Percentiles rank a stretch among this genome's conserved stretches.
Conservation (phyloP, 176 grass and related monocot genomes). For the Eragrostis curvula region DNA sequence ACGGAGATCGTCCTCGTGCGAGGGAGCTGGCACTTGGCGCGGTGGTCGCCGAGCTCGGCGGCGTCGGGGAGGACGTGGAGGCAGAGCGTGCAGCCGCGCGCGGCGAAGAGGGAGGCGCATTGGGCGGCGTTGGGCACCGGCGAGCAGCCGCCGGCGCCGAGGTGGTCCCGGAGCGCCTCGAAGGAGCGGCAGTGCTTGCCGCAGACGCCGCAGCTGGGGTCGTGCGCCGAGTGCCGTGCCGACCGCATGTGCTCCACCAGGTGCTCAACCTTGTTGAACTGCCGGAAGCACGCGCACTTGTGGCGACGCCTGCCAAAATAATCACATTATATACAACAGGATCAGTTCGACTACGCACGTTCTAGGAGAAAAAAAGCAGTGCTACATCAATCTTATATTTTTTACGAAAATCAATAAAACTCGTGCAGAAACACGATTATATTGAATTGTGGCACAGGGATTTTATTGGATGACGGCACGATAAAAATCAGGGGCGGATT, state of each 20-base stretch:
- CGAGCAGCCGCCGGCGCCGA: constrained; percentile 65
- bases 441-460: too few species aligned
- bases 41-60: constrained; percentile 36
- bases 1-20: background rate
- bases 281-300: constrained; percentile 80
- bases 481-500: too few species aligned
- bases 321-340: background rate
- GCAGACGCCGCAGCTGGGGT: constrained; percentile 72
- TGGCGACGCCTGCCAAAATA: constrained; percentile 50
- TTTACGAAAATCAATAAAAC: too few species aligned
- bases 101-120: constrained; percentile 63
- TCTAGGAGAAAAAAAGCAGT: too few species aligned
- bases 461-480: too few species aligned
- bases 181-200: constrained; percentile 82
- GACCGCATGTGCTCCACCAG: constrained; percentile 81
- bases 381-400: too few species aligned
- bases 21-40: constrained; percentile 30
- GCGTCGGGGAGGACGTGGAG: constrained; percentile 50
- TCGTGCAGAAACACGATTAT: too few species aligned
- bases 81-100: constrained; percentile 64
- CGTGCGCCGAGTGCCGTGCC: constrained; percentile 80
- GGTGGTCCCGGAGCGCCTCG: constrained; percentile 89
- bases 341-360: background rate
- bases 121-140: constrained; percentile 56
- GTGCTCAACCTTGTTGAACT: constrained; percentile 92